Evolutionary conservation across 2,329 filamentous ascomycete species (phyloP).

Genomic region (Fusarium irregulare): DNA sequence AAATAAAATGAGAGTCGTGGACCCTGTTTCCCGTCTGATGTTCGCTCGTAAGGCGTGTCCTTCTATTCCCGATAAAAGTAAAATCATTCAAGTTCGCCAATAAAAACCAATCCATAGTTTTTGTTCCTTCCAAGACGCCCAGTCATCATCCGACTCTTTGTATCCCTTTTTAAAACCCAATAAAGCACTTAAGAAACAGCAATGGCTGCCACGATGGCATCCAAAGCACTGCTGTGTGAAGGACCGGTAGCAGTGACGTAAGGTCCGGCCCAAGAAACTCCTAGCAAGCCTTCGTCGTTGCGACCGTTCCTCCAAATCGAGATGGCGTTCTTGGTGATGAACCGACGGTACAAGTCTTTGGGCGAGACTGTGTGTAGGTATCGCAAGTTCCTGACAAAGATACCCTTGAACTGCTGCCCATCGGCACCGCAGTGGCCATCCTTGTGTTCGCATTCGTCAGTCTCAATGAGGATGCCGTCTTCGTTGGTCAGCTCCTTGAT

Average conservation of each 20-base stretch:
- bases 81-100: constrained; percentile 37
- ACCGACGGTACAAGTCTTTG: constrained; percentile 60
- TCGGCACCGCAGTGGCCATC: constrained; percentile 58
- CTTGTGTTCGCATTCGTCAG: constrained; percentile 51
- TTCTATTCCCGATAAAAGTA: constrained; percentile 23
- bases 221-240: constrained; percentile 73
- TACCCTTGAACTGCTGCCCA: constrained; percentile 76
- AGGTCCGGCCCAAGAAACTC: constrained; percentile 74
- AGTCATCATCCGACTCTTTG: constrained; percentile 1
- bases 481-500: constrained; percentile 58
- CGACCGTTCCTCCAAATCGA: constrained; percentile 72
- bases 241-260: constrained; percentile 63
- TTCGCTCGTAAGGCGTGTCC: constrained; percentile 21
- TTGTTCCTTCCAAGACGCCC: constrained; percentile 19
- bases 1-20: constrained; percentile 33
- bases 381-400: constrained; percentile 74
- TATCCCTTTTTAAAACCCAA: constrained; percentile 3
- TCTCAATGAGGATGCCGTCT: constrained; percentile 59
- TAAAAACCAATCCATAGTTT: constrained; percentile 19
- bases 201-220: constrained; percentile 72
- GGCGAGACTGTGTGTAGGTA: constrained; percentile 65
- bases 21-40: constrained; percentile 15
- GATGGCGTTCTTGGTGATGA: constrained; percentile 71
- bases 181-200: constrained; percentile 48
- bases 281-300: constrained; percentile 62